Percentiles rank a stretch among this genome's conserved stretches.
phyloP scores from a whole-genome alignment of 306 rosid genomes.

The Oxytropis ochrocephala region DNA sequence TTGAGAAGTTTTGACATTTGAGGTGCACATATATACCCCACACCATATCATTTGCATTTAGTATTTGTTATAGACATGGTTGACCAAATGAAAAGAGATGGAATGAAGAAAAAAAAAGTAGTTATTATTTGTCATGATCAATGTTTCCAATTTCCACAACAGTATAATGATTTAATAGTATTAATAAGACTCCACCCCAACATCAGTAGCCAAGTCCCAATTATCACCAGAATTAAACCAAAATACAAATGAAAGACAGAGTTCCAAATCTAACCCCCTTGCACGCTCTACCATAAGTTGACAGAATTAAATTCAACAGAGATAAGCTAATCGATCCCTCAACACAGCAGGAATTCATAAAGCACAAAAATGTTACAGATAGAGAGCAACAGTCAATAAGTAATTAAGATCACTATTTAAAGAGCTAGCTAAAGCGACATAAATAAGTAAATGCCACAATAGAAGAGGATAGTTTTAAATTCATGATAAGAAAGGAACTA shows the following conservation, averaged over 20 bases:
- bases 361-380: neutral
- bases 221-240: neutral
- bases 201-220: neutral
- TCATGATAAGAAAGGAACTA: neutral
- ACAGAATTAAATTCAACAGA: neutral
- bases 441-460: neutral
- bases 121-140: neutral
- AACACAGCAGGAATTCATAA: neutral
- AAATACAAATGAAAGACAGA: neutral
- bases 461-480: neutral
- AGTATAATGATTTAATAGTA: too few species aligned
- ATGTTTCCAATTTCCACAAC: neutral
- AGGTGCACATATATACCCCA: neutral
- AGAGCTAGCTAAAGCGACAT: neutral
- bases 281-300: too few species aligned
- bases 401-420: neutral
- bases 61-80: neutral
- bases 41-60: neutral
- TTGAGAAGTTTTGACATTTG: neutral
- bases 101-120: neutral
- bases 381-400: neutral
- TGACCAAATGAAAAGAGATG: neutral
- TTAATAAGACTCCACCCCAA: neutral
- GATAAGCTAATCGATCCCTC: neutral
- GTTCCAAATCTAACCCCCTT: neutral